A percentile compares a stretch with the other conserved stretches of the same genome.
Evolutionary conservation across 2,329 filamentous ascomycete species (phyloP).

Genomic region (Neofusicoccum umdonicola): DNA sequence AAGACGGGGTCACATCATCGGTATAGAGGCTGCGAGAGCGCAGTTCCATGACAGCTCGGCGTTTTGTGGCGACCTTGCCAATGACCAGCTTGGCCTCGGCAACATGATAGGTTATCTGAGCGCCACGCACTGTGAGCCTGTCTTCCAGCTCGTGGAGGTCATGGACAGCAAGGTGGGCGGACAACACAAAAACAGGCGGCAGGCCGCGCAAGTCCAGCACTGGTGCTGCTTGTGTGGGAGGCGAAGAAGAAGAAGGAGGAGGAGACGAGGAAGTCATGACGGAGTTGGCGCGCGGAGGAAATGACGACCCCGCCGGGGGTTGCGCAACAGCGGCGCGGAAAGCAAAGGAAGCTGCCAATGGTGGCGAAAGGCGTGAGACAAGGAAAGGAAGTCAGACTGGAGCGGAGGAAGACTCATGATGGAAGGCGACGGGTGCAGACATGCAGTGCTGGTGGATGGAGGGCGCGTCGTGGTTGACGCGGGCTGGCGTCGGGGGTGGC

Average conservation of each 20-base stretch:
- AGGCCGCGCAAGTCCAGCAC: constrained; percentile 43
- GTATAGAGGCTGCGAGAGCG: constrained; percentile 63
- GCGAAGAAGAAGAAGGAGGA: background rate
- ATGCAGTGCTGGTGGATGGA: background rate
- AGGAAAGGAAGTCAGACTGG: background rate
- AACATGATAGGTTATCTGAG: constrained; percentile 67
- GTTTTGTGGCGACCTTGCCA: constrained; percentile 67
- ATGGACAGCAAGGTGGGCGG: constrained; percentile 64
- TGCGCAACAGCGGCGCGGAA: background rate
- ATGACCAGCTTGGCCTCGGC: constrained; percentile 71
- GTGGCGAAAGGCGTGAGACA: background rate
- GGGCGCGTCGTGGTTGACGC: background rate
- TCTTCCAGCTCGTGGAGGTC: constrained; percentile 65
- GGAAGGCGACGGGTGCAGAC: background rate
- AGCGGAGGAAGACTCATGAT: background rate
- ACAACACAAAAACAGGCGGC: constrained; percentile 71
- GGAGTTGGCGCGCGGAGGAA: background rate
- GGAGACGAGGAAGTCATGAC: background rate
- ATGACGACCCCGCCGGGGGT: background rate
- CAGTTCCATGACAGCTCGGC: constrained; percentile 75
- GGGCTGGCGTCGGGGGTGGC: background rate
- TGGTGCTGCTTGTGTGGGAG: constrained; percentile 4
- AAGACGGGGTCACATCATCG: constrained; percentile 42
- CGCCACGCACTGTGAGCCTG: constrained; percentile 54
- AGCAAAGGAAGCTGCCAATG: background rate